Evolutionary conservation across 169 alveolate genomes (phyloP), one percentile per base, ranked within the genome.

Genomic region (Plasmodium knowlesi): DNA sequence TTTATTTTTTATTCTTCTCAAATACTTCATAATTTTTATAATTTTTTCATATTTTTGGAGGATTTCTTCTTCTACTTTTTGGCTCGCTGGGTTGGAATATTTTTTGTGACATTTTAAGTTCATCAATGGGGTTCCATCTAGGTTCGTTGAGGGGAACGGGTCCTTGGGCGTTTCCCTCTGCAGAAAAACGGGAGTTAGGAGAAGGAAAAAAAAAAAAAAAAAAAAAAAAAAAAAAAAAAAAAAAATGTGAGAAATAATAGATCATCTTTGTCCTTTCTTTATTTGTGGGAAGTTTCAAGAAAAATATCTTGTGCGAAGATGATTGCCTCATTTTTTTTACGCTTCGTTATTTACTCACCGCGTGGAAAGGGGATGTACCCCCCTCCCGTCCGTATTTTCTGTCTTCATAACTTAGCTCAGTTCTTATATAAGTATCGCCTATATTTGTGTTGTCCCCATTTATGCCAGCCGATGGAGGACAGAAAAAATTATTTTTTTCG

Each of bases 41-140:
- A 86, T 86, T 57, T 86, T 86, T 76, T 86, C 93, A 70, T 86
- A 86, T 86, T 86, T 86, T 41, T 86, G 76, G 57, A 86, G 71
- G 57, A 86, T 86, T 50, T 86, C 86, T 25, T 74, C 85, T 76
- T 86, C 93, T 50, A 30, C 80, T 54, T 86, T 86, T 86, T 43
- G 54, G 41, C 78, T 25, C 30, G 32, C 37, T 41, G 46, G 25
- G 34, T 54, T 53, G 16, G 50, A 32, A 53, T 73, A 25, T 5
- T 22, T 86, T 86, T 76, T 86, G n/a, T 54, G 28, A 32, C 53
- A 74, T 50, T 74, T 37, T n/a, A 76, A 16, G 5, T 30, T 50
- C 9, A 5, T 19, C 30, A 67, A 22, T 19, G 34, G 5, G 5
- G 5, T 16, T 67, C 37, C 76, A 25, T 67, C 39, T 14, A 28